A percentile compares a stretch with the other conserved stretches of the same genome.
Evolutionary conservation across 2,329 filamentous ascomycete genomes (phyloP).

Genomic region (Mycogone perniciosa): DNA sequence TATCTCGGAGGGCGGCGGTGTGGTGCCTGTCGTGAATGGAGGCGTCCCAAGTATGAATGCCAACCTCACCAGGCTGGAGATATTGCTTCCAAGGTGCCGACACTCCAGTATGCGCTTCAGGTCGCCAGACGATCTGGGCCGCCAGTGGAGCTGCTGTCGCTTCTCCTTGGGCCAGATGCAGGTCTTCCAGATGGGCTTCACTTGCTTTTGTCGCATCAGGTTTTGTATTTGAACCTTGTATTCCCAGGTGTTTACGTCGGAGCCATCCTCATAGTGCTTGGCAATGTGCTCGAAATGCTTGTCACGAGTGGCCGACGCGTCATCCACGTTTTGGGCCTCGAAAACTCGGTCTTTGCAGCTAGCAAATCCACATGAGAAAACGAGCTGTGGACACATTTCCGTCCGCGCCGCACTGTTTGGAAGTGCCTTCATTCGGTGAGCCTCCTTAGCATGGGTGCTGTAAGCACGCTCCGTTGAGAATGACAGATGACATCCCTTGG

Average conservation of each 20-base stretch:
- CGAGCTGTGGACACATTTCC: conserved; percentile 37
- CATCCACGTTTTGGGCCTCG: conserved; percentile 32
- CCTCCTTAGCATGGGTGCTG: conserved; percentile 38
- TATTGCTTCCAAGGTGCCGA: conserved; percentile 35
- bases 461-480: conserved; percentile 41
- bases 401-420: conserved; percentile 36
- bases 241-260: conserved; percentile 37
- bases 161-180: conserved; percentile 41
- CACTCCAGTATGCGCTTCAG: conserved; percentile 40
- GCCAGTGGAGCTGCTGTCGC: conserved; percentile 35
- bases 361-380: conserved; percentile 39
- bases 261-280: conserved; percentile 40
- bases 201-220: conserved; percentile 36
- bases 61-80: conserved; percentile 36
- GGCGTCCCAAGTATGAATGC: conserved; percentile 39
- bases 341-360: conserved; percentile 38
- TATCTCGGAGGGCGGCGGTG: conserved; percentile 33
- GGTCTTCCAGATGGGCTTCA: conserved; percentile 40
- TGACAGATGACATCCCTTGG: conserved; percentile 34
- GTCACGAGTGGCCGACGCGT: conserved; percentile 32
- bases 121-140: conserved; percentile 35
- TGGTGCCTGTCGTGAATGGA: conserved; percentile 30
- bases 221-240: conserved; percentile 39
- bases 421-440: conserved; percentile 35
- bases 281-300: conserved; percentile 43